Evolutionary conservation across 1,139 yeast genomes (phyloP).

Genomic region (Zhuliangozyma parablackwelliae): DNA sequence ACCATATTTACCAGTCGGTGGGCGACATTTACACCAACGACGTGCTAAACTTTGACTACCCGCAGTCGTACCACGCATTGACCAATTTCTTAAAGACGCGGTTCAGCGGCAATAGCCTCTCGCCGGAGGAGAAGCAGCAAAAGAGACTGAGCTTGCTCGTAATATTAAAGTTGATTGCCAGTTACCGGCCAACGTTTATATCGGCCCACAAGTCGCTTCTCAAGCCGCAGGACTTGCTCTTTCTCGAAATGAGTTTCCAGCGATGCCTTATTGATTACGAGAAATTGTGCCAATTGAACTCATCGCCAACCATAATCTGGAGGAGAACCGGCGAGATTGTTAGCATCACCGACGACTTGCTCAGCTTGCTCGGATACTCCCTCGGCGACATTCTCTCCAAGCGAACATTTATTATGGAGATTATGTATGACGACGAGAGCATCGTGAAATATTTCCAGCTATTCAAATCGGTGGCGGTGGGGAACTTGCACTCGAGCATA

Average conservation of each 20-base stretch:
- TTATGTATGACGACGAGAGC: conserved; percentile 47
- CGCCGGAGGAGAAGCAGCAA: conserved; percentile 25
- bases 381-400: conserved; percentile 45
- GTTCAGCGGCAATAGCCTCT: conserved; percentile 40
- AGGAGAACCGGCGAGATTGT: conserved; percentile 75
- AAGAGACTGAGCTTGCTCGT: conserved; percentile 47
- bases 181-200: conserved; percentile 67
- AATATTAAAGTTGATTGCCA: conserved; percentile 62
- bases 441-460: conserved; percentile 40
- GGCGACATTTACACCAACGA: conserved; percentile 59
- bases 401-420: conserved; percentile 48
- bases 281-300: conserved; percentile 49
- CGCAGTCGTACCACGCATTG: conserved; percentile 61
- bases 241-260: conserved; percentile 67
- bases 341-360: conserved; percentile 63
- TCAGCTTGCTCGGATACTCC: conserved; percentile 57
- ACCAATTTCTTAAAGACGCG: conserved; percentile 51
- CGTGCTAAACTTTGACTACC: conserved; percentile 60
- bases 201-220: conserved; percentile 63
- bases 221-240: conserved; percentile 60
- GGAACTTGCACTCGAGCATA: conserved; percentile 46
- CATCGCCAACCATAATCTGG: conserved; percentile 74
- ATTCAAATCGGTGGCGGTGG: conserved; percentile 49
- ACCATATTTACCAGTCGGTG: conserved; percentile 59
- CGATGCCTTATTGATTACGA: conserved; percentile 66